Evolutionary conservation across 2,329 filamentous ascomycete species (phyloP).

Genomic region (Rasamsonia emersonii): DNA sequence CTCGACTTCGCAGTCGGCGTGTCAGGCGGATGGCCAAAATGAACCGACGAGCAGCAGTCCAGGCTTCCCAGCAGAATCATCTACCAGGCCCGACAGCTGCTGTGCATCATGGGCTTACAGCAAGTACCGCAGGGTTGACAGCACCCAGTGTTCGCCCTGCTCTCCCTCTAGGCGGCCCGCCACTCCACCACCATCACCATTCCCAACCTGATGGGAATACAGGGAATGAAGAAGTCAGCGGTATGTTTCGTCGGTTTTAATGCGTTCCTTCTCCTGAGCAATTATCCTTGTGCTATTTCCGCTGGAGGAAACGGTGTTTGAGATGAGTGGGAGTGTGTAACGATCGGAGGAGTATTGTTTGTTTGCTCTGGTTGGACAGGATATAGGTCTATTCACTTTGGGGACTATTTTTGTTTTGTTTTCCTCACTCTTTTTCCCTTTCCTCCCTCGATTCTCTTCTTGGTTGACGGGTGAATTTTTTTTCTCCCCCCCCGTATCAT

Average conservation of each 20-base stretch:
- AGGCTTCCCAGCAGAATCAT: constrained; percentile 51
- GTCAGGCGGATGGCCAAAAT: constrained; percentile 96
- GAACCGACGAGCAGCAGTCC: constrained; percentile 70
- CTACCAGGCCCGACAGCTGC: constrained; percentile 49
- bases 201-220: constrained; percentile 58
- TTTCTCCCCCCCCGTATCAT: constrained; percentile 3
- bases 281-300: too few species aligned
- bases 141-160: constrained; percentile 25
- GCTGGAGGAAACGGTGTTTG: too few species aligned
- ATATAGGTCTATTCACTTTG: too few species aligned
- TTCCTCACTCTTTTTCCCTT: too few species aligned
- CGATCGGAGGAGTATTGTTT: too few species aligned
- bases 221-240: constrained; percentile 66
- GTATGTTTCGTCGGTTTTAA: constrained; percentile 83
- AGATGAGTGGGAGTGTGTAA: too few species aligned
- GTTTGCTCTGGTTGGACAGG: too few species aligned
- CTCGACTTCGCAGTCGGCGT: constrained; percentile 76
- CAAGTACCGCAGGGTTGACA: constrained; percentile 1
- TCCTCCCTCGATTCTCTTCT: too few species aligned
- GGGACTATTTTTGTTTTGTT: too few species aligned
- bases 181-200: constrained; percentile 67
- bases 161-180: constrained; percentile 58
- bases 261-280: constrained; percentile 1
- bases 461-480: constrained; percentile 9
- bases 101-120: constrained; percentile 20